Evolutionary conservation across 768 basidiomycete genomes (phyloP).

Genomic region (Tulasnella sp.): DNA sequence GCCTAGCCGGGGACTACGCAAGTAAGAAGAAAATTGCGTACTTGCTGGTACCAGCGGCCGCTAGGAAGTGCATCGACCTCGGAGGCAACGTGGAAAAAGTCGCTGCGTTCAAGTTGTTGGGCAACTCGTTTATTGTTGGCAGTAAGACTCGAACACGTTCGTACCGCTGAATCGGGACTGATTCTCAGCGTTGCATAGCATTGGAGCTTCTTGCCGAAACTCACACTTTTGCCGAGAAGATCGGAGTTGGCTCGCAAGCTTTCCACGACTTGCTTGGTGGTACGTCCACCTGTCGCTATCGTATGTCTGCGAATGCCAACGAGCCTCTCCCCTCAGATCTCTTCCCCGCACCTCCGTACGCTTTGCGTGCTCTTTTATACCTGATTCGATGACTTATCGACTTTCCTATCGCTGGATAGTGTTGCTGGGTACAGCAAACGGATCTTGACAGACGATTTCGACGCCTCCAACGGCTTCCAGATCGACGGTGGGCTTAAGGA

Average conservation of each 20-base stretch:
- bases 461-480: slow-evolving; percentile 68
- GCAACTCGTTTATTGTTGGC: slow-evolving; percentile 75
- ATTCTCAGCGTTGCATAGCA: slow-evolving; percentile 29
- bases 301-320: not conserved
- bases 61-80: slow-evolving; percentile 67
- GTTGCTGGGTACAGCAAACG: slow-evolving; percentile 58
- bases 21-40: slow-evolving; percentile 78
- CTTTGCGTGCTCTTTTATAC: not conserved
- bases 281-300: slow-evolving; percentile 22
- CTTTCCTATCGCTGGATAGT: slow-evolving; percentile 38
- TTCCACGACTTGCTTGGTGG: slow-evolving; percentile 25
- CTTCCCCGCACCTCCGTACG: slow-evolving; percentile 61
- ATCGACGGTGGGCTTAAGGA: slow-evolving; percentile 89
- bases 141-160: slow-evolving; percentile 29
- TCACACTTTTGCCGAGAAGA: slow-evolving; percentile 81
- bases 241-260: slow-evolving; percentile 66
- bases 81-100: slow-evolving; percentile 85
- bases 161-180: not conserved
- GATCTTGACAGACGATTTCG: slow-evolving; percentile 71
- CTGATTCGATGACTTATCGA: not conserved
- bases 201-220: slow-evolving; percentile 77
- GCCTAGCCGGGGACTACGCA: slow-evolving; percentile 76
- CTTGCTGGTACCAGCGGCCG: slow-evolving; percentile 74
- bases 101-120: slow-evolving; percentile 70
- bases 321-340: slow-evolving; percentile 47